Evolutionary conservation across 257 asterid genomes (phyloP), one percentile per base, ranked within the genome.

Genomic region (Solanum chmielewskii): DNA sequence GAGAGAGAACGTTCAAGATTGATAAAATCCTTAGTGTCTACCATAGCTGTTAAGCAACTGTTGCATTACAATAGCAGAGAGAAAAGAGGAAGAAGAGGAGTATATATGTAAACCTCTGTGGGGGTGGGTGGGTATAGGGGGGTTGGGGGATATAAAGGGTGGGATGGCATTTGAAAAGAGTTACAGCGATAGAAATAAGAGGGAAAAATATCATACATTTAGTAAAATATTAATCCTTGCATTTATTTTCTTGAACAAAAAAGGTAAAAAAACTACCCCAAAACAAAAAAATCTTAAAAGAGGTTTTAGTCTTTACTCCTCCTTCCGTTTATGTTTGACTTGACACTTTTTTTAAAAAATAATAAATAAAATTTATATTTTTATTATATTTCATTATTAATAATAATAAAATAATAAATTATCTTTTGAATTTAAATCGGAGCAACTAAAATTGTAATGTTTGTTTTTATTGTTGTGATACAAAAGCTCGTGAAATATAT

Each of bases 121-220:
- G 44, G 64, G 9, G 64, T 45, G 14, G 1, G 2, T 9, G 18
- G 31, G 29, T 52, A 9, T 56, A 18, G 3, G 11, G 37, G 81
- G 31, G 27, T 12, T 23, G 10, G 9, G 41, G 11, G 2, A 64
- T 29, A 47, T 47, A 21, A 39, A 29, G 3, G 49, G 62, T n/a
- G 85, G 83, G 87, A 42, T 88, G 70, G 86, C 86, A 83, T 90
- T 91, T 91, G 92, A 90, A 91, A 75, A 47, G 88, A 74, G 76
- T 49, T 85, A 77, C 66, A 91, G 76, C 41, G 90, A 88, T 86
- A 52, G 88, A 86, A 89, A 87, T 83, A 89, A 89, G 93, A 91
- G 92, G 93, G 92, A 91, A 91, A 89, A 84, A 45, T n/a, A 31
- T 85, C 84, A 74, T 47, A 42, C 73, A 47, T 41, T 66, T 84